Evolutionary conservation across 306 rosid genomes (phyloP), one percentile per base, ranked within the genome.

Genomic region (Carpinus fangiana): DNA sequence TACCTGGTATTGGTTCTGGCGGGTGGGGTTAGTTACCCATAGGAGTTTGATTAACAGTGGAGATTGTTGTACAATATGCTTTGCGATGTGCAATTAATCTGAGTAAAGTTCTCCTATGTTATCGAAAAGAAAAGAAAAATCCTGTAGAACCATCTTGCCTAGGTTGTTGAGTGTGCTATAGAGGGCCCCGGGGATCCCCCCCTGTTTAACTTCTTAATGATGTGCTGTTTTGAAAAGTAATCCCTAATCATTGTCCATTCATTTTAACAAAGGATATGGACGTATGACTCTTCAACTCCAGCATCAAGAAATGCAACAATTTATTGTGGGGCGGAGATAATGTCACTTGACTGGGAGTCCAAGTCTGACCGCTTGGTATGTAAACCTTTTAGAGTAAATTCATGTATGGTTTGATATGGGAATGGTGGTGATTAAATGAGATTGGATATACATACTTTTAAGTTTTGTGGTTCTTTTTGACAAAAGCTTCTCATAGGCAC

Each of bases 271-370:
- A 94, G 98, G 91, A 92, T 94, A 84, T 94, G 98, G 98, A 90
- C 97, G 5, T 94, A 92, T 64, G 98, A 94, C 81, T 82, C 96
- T 45, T 89, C 97, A 81, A 89, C 97, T 75, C 88, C 98, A 12
- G 91, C 88, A 53, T 92, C 97, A 48, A 92, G 98, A 88, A 94
- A 94, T 84, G 98, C 98, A 76, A 94, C 98, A 73, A 94, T 94
- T 64, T 94, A 92, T 81, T 92, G 98, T 79, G 98, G 97, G 76
- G 85, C 98, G 43, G 96, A 94, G 84, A 88, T 92, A 26, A 73
- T 90, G 89, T 92, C 97, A 5, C 94, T 94, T 76, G 98, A 94
- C 77, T 94, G 97, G 98, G 98, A 94, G 76, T 92, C 97, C 83
- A 94, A 94, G 90, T 94, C 98, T 43, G 97, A 92, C 64, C 94